A percentile compares a stretch with the other conserved stretches of the same genome.
These are phyloP conservation scores for Vigna unguiculata DNA, from an alignment of 306 rosid genomes.

Conservation along the genomic window DNA sequence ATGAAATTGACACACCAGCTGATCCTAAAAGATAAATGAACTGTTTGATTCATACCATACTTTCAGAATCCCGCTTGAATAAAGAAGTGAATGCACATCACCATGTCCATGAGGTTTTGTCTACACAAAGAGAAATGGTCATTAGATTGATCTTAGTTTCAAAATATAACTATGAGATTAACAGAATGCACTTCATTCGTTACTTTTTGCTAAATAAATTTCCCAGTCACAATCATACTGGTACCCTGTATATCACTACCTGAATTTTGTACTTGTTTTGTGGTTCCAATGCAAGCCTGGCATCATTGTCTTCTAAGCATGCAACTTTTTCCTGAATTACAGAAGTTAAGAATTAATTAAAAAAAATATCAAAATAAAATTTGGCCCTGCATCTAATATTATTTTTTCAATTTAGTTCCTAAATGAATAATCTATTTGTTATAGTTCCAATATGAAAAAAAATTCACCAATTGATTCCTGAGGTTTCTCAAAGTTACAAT, in stretches of 20 bases:
- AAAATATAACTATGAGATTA: slow-evolving; percentile 19
- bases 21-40: slow-evolving; percentile 36
- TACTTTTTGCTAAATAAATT: slow-evolving; percentile 31
- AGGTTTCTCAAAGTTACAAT: background rate
- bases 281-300: slow-evolving; percentile 89
- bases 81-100: slow-evolving; percentile 93
- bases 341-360: slow-evolving; percentile 8
- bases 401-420: background rate
- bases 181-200: background rate
- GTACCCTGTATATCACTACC: slow-evolving; percentile 55
- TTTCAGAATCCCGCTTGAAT: slow-evolving; percentile 89
- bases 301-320: slow-evolving; percentile 93
- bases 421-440: background rate
- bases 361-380: background rate
- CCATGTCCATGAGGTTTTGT: slow-evolving; percentile 99
- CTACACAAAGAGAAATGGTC: slow-evolving; percentile 58
- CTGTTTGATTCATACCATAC: slow-evolving; percentile 66
- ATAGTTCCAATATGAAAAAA: background rate
- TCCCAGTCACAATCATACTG: slow-evolving; percentile 28
- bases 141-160: slow-evolving; percentile 26
- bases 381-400: background rate
- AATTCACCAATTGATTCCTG: background rate
- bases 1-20: slow-evolving; percentile 1
- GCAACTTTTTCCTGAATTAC: slow-evolving; percentile 96
- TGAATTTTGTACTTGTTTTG: slow-evolving; percentile 83